These are phyloP conservation scores for Phytophthora aleatoria DNA, from an alignment of 352 stramenopile genomes.

Conservation along the genomic window DNA sequence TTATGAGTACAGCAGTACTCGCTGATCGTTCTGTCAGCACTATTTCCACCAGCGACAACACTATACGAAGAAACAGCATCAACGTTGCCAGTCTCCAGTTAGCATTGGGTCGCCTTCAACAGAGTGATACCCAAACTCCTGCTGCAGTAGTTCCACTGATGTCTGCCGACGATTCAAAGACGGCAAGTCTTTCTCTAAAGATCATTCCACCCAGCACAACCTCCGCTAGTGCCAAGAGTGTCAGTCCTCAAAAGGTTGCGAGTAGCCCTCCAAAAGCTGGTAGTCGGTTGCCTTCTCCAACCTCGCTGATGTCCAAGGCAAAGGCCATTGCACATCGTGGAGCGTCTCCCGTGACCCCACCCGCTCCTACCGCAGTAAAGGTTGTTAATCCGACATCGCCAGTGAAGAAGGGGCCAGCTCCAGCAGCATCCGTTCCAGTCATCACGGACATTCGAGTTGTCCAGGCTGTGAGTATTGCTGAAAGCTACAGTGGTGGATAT, in stretches of 20 bases:
- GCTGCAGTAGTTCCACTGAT: constrained; percentile 8
- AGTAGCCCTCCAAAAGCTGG: constrained; percentile 18
- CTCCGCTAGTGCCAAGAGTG: constrained; percentile 4
- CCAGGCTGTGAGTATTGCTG: constrained; percentile 73
- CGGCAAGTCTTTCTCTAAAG: constrained; percentile 15
- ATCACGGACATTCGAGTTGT: constrained; percentile 58
- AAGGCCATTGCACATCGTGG: constrained; percentile 26
- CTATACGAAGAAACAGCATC: constrained; percentile 24
- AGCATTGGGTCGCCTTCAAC: constrained; percentile 10
- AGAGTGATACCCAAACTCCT: constrained; percentile 7
- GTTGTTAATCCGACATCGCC: constrained; percentile 17
- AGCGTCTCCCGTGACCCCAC: constrained; percentile 19
- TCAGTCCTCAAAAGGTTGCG: constrained; percentile 16
- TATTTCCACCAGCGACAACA: not conserved
- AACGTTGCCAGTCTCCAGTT: constrained; percentile 26
- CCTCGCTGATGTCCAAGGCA: constrained; percentile 29
- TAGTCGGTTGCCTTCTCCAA: constrained; percentile 28
- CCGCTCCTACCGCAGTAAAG: constrained; percentile 16
- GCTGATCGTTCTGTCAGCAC: constrained; percentile 1
- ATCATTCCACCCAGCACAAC: constrained; percentile 8
- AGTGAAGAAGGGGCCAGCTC: constrained; percentile 21
- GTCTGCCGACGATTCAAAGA: not conserved
- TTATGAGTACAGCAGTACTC: not conserved
- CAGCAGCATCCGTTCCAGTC: constrained; percentile 22
- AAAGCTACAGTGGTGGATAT: constrained; percentile 83